Base-by-base conservation (phyloP, 2,329 filamentous ascomycete genomes). In the Xylariaceae sp. region DNA sequence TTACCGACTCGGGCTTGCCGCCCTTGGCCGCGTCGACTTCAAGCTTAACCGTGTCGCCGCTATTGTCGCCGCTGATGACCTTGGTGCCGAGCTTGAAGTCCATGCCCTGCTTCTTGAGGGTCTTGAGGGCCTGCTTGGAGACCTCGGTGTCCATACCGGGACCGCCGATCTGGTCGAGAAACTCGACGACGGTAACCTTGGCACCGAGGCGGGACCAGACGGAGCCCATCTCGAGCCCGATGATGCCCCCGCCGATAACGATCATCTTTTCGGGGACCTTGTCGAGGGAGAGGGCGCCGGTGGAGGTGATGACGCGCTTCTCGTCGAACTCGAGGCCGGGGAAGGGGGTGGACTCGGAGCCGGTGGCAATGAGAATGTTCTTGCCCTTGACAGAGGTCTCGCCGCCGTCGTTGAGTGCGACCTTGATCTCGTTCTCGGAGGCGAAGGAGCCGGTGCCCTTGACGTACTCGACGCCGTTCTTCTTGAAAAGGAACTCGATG, bases 51-150 rank as follows among this genome's bases (percentile, higher is more conserved):
- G 78, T 83, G 53, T 90, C 84, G 53, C 87, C 86, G 62, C 79
- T 85, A 65, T 83, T 85, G 67, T 97, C 91, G 60, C 94, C 94
- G 62, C 83, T 82, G 57, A 86, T 74, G 58, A 99, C 94, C 82
- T 99, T 99, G 66, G 94, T 97, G 77, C 89, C 87, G 61, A 95
- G 84, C 84, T 95, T 96, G 82, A 99, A 99, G 67, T 96, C 94
- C 69, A 99, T 87, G 54, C 92, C 94, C 77, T 99, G 94, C 81
- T 96, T 97, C 70, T 83, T 83, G 58, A 99, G 82, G 56, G 95
- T 85, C 81, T 96, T 97, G 72, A 96, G 91, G 39, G 88, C 79
- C 65, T 83, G 77, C 80, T 97, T 99, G 66, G 91, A 82, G 64
- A 97, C 89, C 71, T 99, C 94, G 42, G 80, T 72, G 68, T 99